Base-by-base conservation (phyloP, 2,329 filamentous ascomycete genomes). In the Berkeleyomyces basicola region DNA sequence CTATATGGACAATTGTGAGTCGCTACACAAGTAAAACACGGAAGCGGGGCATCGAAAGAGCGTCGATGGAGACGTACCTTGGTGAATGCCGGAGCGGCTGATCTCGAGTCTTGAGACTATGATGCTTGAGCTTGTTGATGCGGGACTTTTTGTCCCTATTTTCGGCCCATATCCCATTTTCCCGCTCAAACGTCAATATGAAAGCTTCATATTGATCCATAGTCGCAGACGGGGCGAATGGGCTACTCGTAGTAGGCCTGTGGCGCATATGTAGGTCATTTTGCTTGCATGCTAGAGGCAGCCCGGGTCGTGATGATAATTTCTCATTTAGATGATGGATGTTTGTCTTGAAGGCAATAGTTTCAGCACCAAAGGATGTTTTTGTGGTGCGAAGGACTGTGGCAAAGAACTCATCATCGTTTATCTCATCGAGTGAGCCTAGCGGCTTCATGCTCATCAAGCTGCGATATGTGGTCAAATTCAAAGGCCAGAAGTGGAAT, bases 1-100 rank as follows among this genome's bases (percentile, higher is more conserved):
- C 82, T 84, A 67, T 7, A 14, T 9, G 23, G 7, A 49, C 14
- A 9, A 11, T 51, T 53, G 37, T 31, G 11, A 46, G 40, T 47
- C 33, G 31, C 16, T 33, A n/a, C 40, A 6, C 3, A 46, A 31
- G 11, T n/a, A n/a, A n/a, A 5, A 43, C n/a, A 43, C n/a, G 11
- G 10, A 58, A 58, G 36, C 11, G 33, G 31, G 53, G 37, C 6
- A 39, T 37, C 7, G 39, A 47, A 9, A 47, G 14, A 31, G 16
- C 23, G 23, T 23, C 23, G 23, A 16, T 10, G n/a, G 37, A 23
- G 11, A 49, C 61, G 39, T 11, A 62, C 61, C 36, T 55, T 23
- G 53, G 61, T 14, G 11, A 31, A 31, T 31, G 42, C 14, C 42
- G 51, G 14, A 49, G 46, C 44, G 57, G 40, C 4, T 65, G 33